Evolutionary conservation across 768 basidiomycete genomes (phyloP), one percentile per base, ranked within the genome.

Genomic region (Collybia mongolica): DNA sequence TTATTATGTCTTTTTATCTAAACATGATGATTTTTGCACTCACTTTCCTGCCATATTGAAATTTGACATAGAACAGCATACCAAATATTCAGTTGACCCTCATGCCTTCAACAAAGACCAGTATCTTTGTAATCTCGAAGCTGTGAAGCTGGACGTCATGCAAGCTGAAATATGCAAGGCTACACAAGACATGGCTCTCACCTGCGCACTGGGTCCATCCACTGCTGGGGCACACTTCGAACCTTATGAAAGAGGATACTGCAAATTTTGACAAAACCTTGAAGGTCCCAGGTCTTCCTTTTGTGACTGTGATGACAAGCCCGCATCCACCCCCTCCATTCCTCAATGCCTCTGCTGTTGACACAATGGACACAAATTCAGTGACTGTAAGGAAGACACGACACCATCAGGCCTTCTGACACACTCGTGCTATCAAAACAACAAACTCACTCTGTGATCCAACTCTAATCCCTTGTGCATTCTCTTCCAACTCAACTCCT

Each of bases 311-410:
- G 45, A 46, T 17, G 2, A 28, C 43, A 44, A 28, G 19, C 9
- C 43, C 36, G 32, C 37, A 29, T 12, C 24, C 32, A 22, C 26
- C 41, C 20, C 15, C 36, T 46, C 48, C 26, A 15, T 48, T 24
- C 55, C 55, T 48, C 54, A 56, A 43, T 60, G 58, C 46, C 55
- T 60, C 32, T 54, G 49, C 49, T 60, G 58, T 32, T 32, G 45
- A 6, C 17, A 6, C 6, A 39, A 41, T n/a, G 53, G 51, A 15
- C 58, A 59, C 39, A 42, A 29, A 15, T 54, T 52, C 51, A 35
- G 49, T 14, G 51, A 46, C 1, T 60, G 55, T 35, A 43, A 18
- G 2, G 18, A 50, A 36, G 38, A 44, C 20, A 14, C 39, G 20
- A 47, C 38, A 18, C 41, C 49, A 24, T 19, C 48, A n/a, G 58